Base-by-base conservation (phyloP, 2,329 filamentous ascomycete genomes). In the Exophiala phaeomuriformis region DNA sequence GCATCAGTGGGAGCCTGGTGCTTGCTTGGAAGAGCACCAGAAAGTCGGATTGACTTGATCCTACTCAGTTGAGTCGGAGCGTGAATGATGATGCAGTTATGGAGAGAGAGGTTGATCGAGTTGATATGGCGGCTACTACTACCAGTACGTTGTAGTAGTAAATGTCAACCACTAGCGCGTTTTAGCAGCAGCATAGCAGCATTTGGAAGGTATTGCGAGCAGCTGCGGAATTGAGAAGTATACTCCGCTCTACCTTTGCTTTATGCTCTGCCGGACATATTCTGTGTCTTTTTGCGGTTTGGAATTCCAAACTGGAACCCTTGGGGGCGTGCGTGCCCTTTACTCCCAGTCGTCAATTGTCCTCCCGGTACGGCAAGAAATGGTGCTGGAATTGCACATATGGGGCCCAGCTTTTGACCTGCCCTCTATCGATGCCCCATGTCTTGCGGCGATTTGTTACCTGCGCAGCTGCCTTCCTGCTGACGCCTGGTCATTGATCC, bases 401-500 rank as follows among this genome's bases (percentile, higher is more conserved):
- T 95, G 90, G 85, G 90, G 90, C 47, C 84, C 89, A 51, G 90
- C 88, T 39, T 95, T 95, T 69, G 84, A 83, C 39, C 80, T 96
- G 42, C 85, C 91, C 9, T 97, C 93, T 41, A 86, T 97, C 64
- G 90, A 97, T 65, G 77, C 91, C 43, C 88, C 95, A 74, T 97
- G 90, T 67, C 81, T 95, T 56, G 90, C 90, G 30, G 78, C 85
- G 41, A 82, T 95, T 61, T 82, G 87, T 49, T 90, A 90, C 67
- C 77, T 95, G 53, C 79, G 81, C 56, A 75, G 81, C 63, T 78
- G 77, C 53, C 73, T 88, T 28, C 77, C 80, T 35, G 67, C 71
- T 52, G 71, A 75, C 45, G 71, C 79, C 62, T 95, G 86, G 86
- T 76, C 79, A 58, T 73, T 94, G 58, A 74, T 93, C 60, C 80